Evolutionary conservation across 2,329 filamentous ascomycete genomes (phyloP).

Genomic region (Incumbomyces lentus): DNA sequence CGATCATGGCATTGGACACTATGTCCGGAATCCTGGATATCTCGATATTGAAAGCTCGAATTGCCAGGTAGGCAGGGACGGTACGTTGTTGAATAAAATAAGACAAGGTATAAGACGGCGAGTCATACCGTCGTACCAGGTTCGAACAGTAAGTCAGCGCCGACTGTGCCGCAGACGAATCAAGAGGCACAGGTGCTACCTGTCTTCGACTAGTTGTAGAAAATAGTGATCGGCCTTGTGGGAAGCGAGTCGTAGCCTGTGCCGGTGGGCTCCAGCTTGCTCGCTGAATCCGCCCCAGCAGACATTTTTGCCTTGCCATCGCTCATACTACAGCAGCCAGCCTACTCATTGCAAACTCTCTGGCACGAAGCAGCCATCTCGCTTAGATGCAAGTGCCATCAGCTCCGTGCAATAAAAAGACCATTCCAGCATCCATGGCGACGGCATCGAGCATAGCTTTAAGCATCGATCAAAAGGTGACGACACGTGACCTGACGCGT

Average conservation of each 20-base stretch:
- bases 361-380: no score
- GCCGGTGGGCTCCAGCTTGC: conserved; percentile 3
- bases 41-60: conserved; percentile 88
- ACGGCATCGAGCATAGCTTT: no score
- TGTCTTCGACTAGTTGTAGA: conserved; percentile 8
- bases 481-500: no score
- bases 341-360: no score
- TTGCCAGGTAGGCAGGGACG: conserved; percentile 75
- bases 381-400: no score
- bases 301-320: neutral
- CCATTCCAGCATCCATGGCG: no score
- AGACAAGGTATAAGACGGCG: conserved; percentile 75
- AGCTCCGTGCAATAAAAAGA: no score
- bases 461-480: no score
- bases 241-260: conserved; percentile 8
- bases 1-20: conserved; percentile 78
- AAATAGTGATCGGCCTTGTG: conserved; percentile 9
- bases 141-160: conserved; percentile 50
- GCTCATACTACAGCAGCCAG: neutral
- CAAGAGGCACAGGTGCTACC: conserved; percentile 17
- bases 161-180: conserved; percentile 40
- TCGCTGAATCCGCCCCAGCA: conserved; percentile 1
- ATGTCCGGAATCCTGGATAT: conserved; percentile 81
- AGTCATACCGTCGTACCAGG: conserved; percentile 63
- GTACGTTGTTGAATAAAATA: conserved; percentile 69